Conservation (phyloP, 2,329 filamentous ascomycete species). For the Endoconidiophora polonica region DNA sequence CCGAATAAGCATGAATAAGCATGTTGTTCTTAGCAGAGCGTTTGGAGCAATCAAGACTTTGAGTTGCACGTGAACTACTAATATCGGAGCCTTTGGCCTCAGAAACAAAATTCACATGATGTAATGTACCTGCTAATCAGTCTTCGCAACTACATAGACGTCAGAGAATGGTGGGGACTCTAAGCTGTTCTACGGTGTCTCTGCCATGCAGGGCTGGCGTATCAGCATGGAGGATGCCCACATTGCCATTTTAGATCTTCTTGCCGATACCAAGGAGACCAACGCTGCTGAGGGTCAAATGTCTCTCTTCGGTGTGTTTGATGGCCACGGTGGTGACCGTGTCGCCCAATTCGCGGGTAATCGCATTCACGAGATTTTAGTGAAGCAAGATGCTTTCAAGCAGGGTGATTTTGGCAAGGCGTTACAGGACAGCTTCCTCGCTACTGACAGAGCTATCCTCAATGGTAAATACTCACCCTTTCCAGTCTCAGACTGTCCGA, state of each 20-base stretch:
- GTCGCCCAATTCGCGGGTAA: conserved; percentile 87
- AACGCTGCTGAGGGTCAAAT: conserved; percentile 56
- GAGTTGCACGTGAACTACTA: too few relatives aligned
- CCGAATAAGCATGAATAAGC: too few relatives aligned
- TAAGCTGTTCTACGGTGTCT: conserved; percentile 80
- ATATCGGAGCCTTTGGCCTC: too few relatives aligned
- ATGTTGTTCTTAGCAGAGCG: too few relatives aligned
- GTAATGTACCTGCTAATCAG: not conserved
- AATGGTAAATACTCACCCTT: conserved; percentile 48
- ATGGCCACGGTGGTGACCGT: conserved; percentile 93
- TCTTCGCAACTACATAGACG: conserved; percentile 36
- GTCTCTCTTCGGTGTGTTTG: conserved; percentile 95
- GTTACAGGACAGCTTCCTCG: conserved; percentile 91
- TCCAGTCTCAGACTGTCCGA: not conserved
- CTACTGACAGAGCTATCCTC: conserved; percentile 87
- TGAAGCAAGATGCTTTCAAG: conserved; percentile 89
- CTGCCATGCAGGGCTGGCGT: conserved; percentile 99
- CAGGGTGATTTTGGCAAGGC: conserved; percentile 85
- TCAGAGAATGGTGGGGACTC: conserved; percentile 88
- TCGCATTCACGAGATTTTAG: conserved; percentile 82
- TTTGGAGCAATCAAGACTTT: too few relatives aligned
- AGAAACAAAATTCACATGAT: too few relatives aligned
- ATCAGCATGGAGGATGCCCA: conserved; percentile 99
- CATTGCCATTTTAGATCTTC: conserved; percentile 70
- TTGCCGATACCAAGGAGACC: conserved; percentile 25